Evolutionary conservation across 2,329 filamentous ascomycete genomes (phyloP).

Genomic region (Fusarium subglutinans): DNA sequence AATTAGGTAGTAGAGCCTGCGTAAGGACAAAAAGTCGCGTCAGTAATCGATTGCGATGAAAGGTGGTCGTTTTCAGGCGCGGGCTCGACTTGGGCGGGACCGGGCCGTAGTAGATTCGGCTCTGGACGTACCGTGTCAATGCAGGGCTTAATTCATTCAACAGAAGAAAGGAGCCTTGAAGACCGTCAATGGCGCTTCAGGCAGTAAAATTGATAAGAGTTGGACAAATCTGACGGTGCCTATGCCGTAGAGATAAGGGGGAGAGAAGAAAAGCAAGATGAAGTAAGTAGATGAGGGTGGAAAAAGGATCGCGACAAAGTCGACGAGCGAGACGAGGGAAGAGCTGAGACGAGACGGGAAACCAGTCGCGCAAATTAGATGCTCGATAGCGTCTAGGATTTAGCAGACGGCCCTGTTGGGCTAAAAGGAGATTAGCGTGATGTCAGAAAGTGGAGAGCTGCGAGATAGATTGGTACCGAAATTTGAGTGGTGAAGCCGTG

Average conservation of each 20-base stretch:
- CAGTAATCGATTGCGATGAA: conserved; percentile 26
- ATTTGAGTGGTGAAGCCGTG: no score
- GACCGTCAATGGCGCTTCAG: conserved; percentile 25
- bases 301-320: conserved; percentile 42
- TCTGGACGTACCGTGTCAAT: conserved; percentile 41
- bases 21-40: conserved; percentile 18
- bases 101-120: conserved; percentile 21
- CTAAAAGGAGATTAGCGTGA: conserved; percentile 28
- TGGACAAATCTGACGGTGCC: conserved; percentile 19
- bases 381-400: conserved; percentile 43
- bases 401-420: conserved; percentile 39
- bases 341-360: conserved; percentile 41
- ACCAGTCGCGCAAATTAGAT: conserved; percentile 46
- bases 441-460: conserved; percentile 32
- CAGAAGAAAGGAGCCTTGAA: conserved; percentile 11
- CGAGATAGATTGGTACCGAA: conserved; percentile 41
- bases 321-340: conserved; percentile 35
- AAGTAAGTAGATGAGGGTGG: conserved; percentile 34
- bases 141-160: conserved; percentile 39
- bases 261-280: conserved; percentile 28
- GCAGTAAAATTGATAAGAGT: conserved; percentile 12
- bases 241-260: conserved; percentile 28
- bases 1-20: conserved; percentile 16
- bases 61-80: conserved; percentile 8
- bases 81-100: conserved; percentile 24